phyloP scores from a whole-genome alignment of 2,329 filamentous ascomycete genomes.

The Didymella keratinophila region DNA sequence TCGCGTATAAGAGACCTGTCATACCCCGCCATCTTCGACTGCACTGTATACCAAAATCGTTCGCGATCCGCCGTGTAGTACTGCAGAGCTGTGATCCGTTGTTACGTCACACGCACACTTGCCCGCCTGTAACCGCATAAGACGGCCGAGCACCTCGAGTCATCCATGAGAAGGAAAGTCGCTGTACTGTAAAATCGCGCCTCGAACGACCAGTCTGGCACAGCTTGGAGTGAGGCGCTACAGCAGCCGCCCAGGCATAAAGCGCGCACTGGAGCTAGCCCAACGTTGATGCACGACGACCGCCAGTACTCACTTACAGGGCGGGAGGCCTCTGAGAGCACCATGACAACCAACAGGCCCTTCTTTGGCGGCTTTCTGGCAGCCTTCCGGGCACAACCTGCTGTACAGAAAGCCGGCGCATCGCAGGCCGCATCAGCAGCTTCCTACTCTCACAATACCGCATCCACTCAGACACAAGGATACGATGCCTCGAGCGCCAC shows the following conservation, averaged over 20 bases:
- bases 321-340: slow-evolving; percentile 32
- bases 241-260: background rate
- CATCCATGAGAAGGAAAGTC: background rate
- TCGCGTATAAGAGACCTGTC: slow-evolving; percentile 19
- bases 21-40: slow-evolving; percentile 22
- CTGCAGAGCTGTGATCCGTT: slow-evolving; percentile 12
- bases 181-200: slow-evolving; percentile 1
- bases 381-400: slow-evolving; percentile 70
- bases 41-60: slow-evolving; percentile 6
- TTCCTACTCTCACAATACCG: slow-evolving; percentile 45
- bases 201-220: background rate
- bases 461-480: slow-evolving; percentile 49
- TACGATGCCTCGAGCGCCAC: slow-evolving; percentile 52
- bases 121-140: slow-evolving; percentile 17
- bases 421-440: slow-evolving; percentile 49
- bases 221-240: background rate
- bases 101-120: slow-evolving; percentile 38
- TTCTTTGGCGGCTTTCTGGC: slow-evolving; percentile 74
- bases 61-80: slow-evolving; percentile 3
- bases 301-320: slow-evolving; percentile 31
- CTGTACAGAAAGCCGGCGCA: slow-evolving; percentile 64
- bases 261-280: slow-evolving; percentile 16
- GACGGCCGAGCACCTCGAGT: slow-evolving; percentile 7
- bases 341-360: slow-evolving; percentile 70
- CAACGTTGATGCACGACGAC: slow-evolving; percentile 40